Conservation (phyloP, 208 protist genomes). For the Leishmania lainsoni region DNA sequence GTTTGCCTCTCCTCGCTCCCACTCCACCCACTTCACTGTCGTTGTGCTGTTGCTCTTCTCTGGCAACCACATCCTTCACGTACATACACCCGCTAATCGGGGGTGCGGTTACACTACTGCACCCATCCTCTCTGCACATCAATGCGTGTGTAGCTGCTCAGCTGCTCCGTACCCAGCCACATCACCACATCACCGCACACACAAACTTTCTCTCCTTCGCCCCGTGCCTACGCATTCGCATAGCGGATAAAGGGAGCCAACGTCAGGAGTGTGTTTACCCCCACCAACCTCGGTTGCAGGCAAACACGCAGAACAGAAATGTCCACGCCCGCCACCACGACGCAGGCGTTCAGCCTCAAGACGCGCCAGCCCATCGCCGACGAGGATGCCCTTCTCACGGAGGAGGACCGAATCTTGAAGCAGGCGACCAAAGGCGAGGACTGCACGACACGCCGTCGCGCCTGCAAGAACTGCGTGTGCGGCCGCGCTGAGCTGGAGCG, state of each 20-base stretch:
- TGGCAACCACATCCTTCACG: not conserved
- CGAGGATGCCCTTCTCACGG: slow-evolving; percentile 76
- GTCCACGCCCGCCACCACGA: slow-evolving; percentile 25
- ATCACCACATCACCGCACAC: not conserved
- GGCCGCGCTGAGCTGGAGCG: slow-evolving; percentile 79
- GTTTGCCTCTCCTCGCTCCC: not conserved
- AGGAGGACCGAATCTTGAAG: slow-evolving; percentile 71
- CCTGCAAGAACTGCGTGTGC: slow-evolving; percentile 91
- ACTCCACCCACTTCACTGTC: not conserved
- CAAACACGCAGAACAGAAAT: not conserved
- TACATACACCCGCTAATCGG: not conserved
- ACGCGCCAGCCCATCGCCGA: slow-evolving; percentile 78
- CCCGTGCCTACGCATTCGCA: not conserved
- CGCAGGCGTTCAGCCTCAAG: slow-evolving; percentile 78
- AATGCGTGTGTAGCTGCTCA: slow-evolving; percentile 10
- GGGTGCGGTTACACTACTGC: not conserved
- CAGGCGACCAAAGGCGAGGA: slow-evolving; percentile 62
- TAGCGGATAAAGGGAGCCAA: not conserved
- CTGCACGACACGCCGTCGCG: slow-evolving; percentile 80
- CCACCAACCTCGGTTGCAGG: not conserved
- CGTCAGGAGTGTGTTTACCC: not conserved
- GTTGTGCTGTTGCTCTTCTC: not conserved
- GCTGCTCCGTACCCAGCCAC: not conserved
- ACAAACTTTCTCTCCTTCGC: slow-evolving; percentile 4
- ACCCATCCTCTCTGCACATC: not conserved